Evolutionary conservation across 2,329 filamentous ascomycete genomes (phyloP).

Genomic region (Colletotrichum australisinense): DNA sequence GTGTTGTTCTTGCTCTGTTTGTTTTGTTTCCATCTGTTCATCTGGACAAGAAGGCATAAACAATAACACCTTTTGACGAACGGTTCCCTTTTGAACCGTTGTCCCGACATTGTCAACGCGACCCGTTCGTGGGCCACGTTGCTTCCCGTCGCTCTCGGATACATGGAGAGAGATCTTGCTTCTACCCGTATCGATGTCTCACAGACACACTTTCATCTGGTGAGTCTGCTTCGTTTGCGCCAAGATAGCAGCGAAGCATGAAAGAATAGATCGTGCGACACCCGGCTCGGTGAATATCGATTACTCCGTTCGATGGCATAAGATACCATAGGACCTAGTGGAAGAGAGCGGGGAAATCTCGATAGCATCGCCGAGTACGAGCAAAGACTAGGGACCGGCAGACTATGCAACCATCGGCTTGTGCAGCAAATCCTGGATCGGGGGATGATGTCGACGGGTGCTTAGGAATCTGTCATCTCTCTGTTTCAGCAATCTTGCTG

Average conservation of each 20-base stretch:
- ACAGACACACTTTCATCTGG: neutral
- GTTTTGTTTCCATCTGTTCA: neutral
- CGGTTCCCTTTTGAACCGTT: conserved; percentile 1
- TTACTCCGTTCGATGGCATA: neutral
- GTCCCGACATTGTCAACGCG: neutral
- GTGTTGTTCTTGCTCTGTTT: neutral
- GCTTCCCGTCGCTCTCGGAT: conserved; percentile 11
- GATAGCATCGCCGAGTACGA: neutral
- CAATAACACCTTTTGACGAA: neutral
- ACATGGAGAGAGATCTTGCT: neutral
- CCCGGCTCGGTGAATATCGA: neutral
- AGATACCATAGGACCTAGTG: too few species aligned
- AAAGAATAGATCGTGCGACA: neutral
- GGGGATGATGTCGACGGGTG: neutral
- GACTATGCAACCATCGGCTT: neutral
- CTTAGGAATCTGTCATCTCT: conserved; percentile 2
- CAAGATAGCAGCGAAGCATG: neutral
- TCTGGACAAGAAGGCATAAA: conserved; percentile 11
- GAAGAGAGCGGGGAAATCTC: neutral
- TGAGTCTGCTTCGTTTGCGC: neutral
- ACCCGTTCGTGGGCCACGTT: conserved; percentile 7
- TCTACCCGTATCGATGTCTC: neutral
- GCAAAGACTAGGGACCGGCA: neutral
- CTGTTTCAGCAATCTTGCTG: conserved; percentile 4
- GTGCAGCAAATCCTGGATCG: neutral